Evolutionary conservation across 345 rosid genomes (phyloP).

Genomic region (Ceriops decandra): DNA sequence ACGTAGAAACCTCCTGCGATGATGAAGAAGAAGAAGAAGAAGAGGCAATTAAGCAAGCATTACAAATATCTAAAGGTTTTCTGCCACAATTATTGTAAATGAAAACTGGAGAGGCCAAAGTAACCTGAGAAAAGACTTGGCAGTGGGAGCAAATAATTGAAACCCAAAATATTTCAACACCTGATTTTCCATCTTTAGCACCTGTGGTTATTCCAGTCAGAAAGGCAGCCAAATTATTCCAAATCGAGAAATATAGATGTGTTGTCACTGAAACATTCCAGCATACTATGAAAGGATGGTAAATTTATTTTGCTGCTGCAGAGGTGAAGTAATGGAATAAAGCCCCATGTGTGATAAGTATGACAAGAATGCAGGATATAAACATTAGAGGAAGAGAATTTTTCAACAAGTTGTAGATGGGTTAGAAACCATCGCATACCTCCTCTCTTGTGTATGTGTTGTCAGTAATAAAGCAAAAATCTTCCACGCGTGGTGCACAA

Average conservation of each 20-base stretch:
- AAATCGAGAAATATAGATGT: not conserved
- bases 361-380: too few species aligned
- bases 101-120: not conserved
- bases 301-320: too few species aligned
- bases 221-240: slow-evolving; percentile 4
- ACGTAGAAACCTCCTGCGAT: slow-evolving; percentile 72
- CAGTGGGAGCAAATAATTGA: slow-evolving; percentile 62
- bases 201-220: slow-evolving; percentile 40
- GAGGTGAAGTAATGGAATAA: too few species aligned
- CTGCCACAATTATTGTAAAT: too few species aligned
- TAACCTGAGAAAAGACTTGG: slow-evolving; percentile 92
- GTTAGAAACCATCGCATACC: slow-evolving; percentile 33
- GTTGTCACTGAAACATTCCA: too few species aligned
- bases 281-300: too few species aligned
- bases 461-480: slow-evolving; percentile 90
- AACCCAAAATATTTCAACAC: slow-evolving; percentile 68
- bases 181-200: slow-evolving; percentile 63
- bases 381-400: too few species aligned
- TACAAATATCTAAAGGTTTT: too few species aligned
- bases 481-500: slow-evolving; percentile 82
- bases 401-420: not conserved
- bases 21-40: slow-evolving; percentile 8
- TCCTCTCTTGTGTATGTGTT: slow-evolving; percentile 74
- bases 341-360: too few species aligned
- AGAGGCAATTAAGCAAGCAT: not conserved